Base-by-base conservation (phyloP, 176 grass and related monocot species). In the Melocanna baccifera region DNA sequence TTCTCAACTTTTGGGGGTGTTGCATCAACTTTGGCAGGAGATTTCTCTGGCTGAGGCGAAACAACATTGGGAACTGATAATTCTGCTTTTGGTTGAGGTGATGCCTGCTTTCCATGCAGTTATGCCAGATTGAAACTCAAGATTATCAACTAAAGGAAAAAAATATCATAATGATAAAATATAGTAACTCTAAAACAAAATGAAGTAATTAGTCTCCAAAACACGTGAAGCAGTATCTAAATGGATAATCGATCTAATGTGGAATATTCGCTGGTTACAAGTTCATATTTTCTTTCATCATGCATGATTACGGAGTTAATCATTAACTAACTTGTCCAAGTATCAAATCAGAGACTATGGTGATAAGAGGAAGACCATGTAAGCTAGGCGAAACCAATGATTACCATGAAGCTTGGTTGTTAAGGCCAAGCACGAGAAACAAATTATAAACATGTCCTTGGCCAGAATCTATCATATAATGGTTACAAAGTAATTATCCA, bases 21-120 rank as follows among this genome's bases (percentile, higher is more conserved):
- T 59, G 80, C 51, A 45, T 91, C 78, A 75, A 84, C 56, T 86
- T 92, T 85, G 71, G 78, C 59, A 62, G 85, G 67, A 36, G 91
- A 77, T 75, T 74, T 91, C 46, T 86, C 87, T 42, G 85, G 69
- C 43, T 84, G 86, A 75, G 86, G 91, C 7, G 87, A 92, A 76
- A 73, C 81, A 73, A 82, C 86, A 74, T 96, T 92, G 36, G 88
- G 89, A 85, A 88, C 76, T 45, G 80, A 81, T 73, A 81, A 45
- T 67, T 95, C 89, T 77, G 75, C 74, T 89, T 94, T 98, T 62
- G 83, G 66, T 66, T 86, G 86, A 84, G 81, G 73, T 1, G 83
- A 64, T 65, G 83, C 89, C 96, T 98, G 64, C 62, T 92, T 83
- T 18, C 51, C 45, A 64, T 42, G 39, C 75, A 85, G 69, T 22